phyloP scores from a whole-genome alignment of 2,329 filamentous ascomycete species.

The Exophiala xenobiotica region DNA sequence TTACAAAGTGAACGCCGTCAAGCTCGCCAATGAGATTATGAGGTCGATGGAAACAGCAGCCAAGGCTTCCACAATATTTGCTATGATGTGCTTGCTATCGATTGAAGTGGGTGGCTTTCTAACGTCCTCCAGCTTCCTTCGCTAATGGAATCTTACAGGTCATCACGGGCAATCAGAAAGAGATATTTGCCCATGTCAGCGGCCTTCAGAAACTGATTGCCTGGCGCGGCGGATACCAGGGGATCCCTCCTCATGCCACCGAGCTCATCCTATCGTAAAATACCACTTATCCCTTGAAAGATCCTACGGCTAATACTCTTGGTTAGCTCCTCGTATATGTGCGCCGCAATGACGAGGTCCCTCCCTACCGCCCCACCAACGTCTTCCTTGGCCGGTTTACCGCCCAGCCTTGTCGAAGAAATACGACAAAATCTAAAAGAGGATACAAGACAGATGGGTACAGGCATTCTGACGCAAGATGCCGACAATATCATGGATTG shows the following conservation, averaged over 20 bases:
- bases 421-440: constrained; percentile 13
- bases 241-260: constrained; percentile 13
- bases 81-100: constrained; percentile 19
- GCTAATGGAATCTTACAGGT: constrained; percentile 1
- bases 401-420: constrained; percentile 9
- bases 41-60: constrained; percentile 18
- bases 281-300: neutral
- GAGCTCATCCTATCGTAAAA: constrained; percentile 18
- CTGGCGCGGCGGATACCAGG: constrained; percentile 18
- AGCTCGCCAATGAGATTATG: constrained; percentile 16
- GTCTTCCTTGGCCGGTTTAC: constrained; percentile 8
- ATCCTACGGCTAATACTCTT: neutral
- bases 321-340: constrained; percentile 18
- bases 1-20: constrained; percentile 19
- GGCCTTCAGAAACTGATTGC: constrained; percentile 19
- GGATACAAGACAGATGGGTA: constrained; percentile 15
- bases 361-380: constrained; percentile 17
- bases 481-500: constrained; percentile 15
- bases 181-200: constrained; percentile 18
- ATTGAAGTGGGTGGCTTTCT: constrained; percentile 11
- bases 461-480: constrained; percentile 11
- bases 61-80: constrained; percentile 19
- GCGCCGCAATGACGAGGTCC: constrained; percentile 14
- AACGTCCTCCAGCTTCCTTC: neutral
- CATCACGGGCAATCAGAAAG: constrained; percentile 17